Evolutionary conservation across 208 protist species (phyloP).

Genomic region (Acanthamoeba castellanii): DNA sequence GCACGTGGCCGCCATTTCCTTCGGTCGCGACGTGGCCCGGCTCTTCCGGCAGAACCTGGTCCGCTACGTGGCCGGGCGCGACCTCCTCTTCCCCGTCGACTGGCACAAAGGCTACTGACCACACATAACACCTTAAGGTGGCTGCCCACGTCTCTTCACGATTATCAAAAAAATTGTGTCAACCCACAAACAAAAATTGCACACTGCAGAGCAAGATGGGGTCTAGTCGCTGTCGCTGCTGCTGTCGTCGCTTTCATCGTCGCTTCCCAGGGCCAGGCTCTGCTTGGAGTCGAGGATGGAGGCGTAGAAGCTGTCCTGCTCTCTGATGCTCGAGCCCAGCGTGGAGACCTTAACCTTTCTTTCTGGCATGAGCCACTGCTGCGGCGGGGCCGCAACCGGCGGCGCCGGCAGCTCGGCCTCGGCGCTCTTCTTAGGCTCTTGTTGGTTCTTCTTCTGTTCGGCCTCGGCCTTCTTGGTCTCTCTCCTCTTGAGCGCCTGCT

Average conservation of each 20-base stretch:
- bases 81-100: conserved; percentile 51
- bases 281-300: background rate
- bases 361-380: background rate
- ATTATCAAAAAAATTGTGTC: background rate
- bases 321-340: background rate
- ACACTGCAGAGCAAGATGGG: too few species aligned
- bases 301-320: background rate
- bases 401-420: background rate
- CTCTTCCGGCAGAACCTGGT: conserved; percentile 36
- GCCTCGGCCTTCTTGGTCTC: background rate
- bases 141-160: too few species aligned
- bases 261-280: background rate
- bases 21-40: conserved; percentile 22
- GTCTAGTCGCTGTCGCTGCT: background rate
- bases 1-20: conserved; percentile 35
- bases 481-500: background rate
- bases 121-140: too few species aligned
- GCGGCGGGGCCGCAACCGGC: background rate
- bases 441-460: background rate
- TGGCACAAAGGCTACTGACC: conserved; percentile 58
- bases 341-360: background rate
- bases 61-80: background rate
- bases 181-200: background rate
- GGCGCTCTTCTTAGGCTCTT: background rate
- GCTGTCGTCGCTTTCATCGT: background rate